A percentile compares a stretch with the other conserved stretches of the same genome.
These are phyloP conservation scores for Cyberlindnera bimundalis DNA, from an alignment of 805 yeast species.

Conservation along the genomic window DNA sequence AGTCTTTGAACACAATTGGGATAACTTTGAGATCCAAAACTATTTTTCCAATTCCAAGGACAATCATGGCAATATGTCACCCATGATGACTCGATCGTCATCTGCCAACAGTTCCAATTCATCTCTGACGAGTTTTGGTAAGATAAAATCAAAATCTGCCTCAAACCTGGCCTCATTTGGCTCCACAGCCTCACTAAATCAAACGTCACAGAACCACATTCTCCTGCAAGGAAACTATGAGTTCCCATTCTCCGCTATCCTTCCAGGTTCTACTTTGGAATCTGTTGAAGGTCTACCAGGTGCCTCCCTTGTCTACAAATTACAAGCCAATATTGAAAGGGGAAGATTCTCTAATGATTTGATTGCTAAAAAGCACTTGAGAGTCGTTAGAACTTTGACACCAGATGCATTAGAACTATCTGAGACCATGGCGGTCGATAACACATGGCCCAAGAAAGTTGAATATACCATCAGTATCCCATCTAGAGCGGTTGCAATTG, in stretches of 20 bases:
- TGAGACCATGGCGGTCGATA: conserved; percentile 91
- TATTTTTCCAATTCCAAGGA: conserved; percentile 31
- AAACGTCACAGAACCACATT: conserved; percentile 33
- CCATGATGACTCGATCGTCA: conserved; percentile 11
- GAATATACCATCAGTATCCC: conserved; percentile 88
- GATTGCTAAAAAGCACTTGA: conserved; percentile 62
- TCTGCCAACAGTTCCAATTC: conserved; percentile 27
- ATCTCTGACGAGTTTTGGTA: conserved; percentile 22
- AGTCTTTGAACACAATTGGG: conserved; percentile 79
- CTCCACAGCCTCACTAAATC: conserved; percentile 23
- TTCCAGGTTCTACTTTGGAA: conserved; percentile 85
- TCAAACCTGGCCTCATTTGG: conserved; percentile 33
- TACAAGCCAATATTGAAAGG: conserved; percentile 79
- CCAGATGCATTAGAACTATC: conserved; percentile 84
- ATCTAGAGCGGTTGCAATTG: conserved; percentile 84
- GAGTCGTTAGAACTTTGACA: conserved; percentile 82
- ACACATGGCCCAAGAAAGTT: conserved; percentile 92
- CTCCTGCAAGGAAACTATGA: conserved; percentile 79
- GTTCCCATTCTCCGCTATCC: conserved; percentile 78
- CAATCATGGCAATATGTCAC: conserved; percentile 16
- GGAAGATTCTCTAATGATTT: conserved; percentile 71
- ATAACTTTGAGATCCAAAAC: conserved; percentile 52
- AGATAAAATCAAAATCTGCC: conserved; percentile 34
- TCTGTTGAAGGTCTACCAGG: conserved; percentile 88
- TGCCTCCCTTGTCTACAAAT: conserved; percentile 64